Evolutionary conservation across 2,329 filamentous ascomycete species (phyloP).

Genomic region (Berkeleyomyces basicola): DNA sequence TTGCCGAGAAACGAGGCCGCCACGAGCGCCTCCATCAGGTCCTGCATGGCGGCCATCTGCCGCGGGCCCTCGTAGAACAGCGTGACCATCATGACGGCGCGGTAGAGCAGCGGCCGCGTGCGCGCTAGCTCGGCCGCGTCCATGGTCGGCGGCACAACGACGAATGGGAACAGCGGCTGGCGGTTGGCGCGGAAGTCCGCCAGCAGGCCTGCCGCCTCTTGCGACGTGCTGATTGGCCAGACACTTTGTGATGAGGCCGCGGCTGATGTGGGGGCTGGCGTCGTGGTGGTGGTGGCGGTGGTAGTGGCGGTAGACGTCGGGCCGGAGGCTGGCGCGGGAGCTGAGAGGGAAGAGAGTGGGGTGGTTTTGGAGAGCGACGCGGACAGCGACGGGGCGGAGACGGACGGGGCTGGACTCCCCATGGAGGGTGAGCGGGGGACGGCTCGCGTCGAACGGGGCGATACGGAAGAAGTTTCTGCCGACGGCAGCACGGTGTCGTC

Average conservation of each 20-base stretch:
- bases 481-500: not conserved
- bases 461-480: not conserved
- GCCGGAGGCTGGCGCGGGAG: conserved; percentile 13
- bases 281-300: not conserved
- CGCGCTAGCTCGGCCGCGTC: conserved; percentile 23
- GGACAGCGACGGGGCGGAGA: not conserved
- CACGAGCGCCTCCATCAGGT: conserved; percentile 28
- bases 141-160: conserved; percentile 24
- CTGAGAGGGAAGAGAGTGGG: not conserved
- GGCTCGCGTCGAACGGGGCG: not conserved
- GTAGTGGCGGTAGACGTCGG: conserved; percentile 8
- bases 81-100: conserved; percentile 30
- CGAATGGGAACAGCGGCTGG: conserved; percentile 28
- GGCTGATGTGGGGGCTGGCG: conserved; percentile 14
- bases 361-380: not conserved
- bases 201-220: conserved; percentile 29
- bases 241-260: conserved; percentile 12
- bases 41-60: conserved; percentile 28
- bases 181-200: conserved; percentile 21
- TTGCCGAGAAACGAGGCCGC: conserved; percentile 25
- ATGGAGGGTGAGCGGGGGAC: not conserved
- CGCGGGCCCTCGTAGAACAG: conserved; percentile 27
- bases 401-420: not conserved
- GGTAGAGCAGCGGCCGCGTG: conserved; percentile 31
- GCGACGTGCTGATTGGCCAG: conserved; percentile 16